Conservation (phyloP, 345 rosid genomes). For the Rhodamnia rubescens region DNA sequence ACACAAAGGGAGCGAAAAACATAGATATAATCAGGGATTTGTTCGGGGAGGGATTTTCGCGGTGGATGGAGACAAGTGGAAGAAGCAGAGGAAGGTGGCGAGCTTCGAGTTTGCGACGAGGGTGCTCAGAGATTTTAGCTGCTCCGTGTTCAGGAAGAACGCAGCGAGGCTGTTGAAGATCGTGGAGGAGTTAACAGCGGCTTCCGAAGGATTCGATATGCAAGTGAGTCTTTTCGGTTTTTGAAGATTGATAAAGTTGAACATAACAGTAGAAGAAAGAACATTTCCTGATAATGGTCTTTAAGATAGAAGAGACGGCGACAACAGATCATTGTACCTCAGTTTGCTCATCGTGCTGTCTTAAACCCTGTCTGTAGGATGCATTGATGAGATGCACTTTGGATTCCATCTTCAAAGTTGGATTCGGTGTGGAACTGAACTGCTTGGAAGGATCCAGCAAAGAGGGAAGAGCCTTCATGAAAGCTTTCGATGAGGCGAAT, state of each 20-base stretch:
- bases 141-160: slow-evolving; percentile 46
- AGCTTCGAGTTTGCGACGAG: slow-evolving; percentile 67
- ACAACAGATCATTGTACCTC: background rate
- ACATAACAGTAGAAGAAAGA: background rate
- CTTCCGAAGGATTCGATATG: slow-evolving; percentile 36
- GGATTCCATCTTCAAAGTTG: slow-evolving; percentile 76
- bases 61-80: slow-evolving; percentile 77
- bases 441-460: slow-evolving; percentile 45
- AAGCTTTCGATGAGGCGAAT: slow-evolving; percentile 62
- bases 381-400: slow-evolving; percentile 51
- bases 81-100: slow-evolving; percentile 70
- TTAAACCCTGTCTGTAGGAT: slow-evolving; percentile 23
- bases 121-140: slow-evolving; percentile 60
- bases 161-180: slow-evolving; percentile 31
- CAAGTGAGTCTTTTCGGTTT: slow-evolving; percentile 31
- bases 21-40: slow-evolving; percentile 24
- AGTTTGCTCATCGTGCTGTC: background rate
- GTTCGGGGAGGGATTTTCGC: slow-evolving; percentile 64
- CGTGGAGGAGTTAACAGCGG: slow-evolving; percentile 14
- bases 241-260: background rate
- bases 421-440: slow-evolving; percentile 57
- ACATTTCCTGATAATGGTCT: background rate
- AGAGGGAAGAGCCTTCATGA: slow-evolving; percentile 37
- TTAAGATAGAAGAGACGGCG: background rate
- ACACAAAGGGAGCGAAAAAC: slow-evolving; percentile 30